phyloP scores from a whole-genome alignment of 805 yeast genomes.

The Phaffomyces opuntiae region DNA sequence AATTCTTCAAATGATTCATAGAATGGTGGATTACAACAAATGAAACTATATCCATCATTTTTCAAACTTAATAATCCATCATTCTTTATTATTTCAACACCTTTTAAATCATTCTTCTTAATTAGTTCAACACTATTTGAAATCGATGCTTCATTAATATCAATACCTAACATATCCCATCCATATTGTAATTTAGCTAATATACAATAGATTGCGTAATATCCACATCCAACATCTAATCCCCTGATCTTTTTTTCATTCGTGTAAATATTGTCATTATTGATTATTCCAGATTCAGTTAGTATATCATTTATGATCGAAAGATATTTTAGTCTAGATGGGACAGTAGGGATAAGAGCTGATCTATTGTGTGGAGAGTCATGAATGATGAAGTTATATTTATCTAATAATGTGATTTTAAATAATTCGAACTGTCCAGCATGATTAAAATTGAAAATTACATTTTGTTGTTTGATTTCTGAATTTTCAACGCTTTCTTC shows the following conservation, averaged over 20 bases:
- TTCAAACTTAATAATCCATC: conserved; percentile 12
- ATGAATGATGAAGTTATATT: not conserved
- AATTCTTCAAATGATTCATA: conserved; percentile 32
- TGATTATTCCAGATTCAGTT: not conserved
- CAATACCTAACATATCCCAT: conserved; percentile 35
- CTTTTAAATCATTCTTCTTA: conserved; percentile 19
- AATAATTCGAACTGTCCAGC: conserved; percentile 4
- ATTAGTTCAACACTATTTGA: conserved; percentile 24
- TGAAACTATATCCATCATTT: conserved; percentile 18
- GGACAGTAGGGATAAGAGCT: conserved; percentile 1
- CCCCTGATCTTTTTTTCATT: conserved; percentile 13
- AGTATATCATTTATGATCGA: not conserved
- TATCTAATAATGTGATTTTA: not conserved
- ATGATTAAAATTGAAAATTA: no score
- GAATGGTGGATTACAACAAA: conserved; percentile 51
- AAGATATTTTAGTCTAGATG: conserved; percentile 4
- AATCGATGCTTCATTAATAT: conserved; percentile 31
- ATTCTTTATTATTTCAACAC: conserved; percentile 4
- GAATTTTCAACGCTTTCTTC: no score
- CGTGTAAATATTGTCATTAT: no score
- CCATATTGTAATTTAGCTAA: conserved; percentile 24
- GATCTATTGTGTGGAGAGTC: not conserved
- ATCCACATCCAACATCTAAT: conserved; percentile 46
- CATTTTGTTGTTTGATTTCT: no score
- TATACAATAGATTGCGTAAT: conserved; percentile 40